These are phyloP conservation scores for Butyriboletus regius DNA, from an alignment of 1,284 basidiomycete genomes.

Conservation along the genomic window DNA sequence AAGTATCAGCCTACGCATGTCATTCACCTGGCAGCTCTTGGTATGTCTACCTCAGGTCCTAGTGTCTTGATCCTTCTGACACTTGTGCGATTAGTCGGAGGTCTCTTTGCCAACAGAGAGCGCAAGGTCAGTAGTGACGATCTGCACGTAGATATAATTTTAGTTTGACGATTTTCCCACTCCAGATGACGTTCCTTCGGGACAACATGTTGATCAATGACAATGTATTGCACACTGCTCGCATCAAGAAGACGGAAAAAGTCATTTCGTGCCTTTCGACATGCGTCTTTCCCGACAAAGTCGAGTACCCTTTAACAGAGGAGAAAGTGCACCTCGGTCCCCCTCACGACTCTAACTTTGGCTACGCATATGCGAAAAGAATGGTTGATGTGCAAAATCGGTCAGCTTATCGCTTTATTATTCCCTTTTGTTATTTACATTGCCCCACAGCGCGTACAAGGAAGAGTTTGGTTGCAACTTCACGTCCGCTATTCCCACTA, in stretches of 20 bases:
- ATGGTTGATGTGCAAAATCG: constrained; percentile 88
- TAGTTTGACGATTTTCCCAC: not conserved
- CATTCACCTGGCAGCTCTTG: constrained; percentile 80
- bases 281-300: constrained; percentile 83
- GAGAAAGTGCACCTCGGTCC: constrained; percentile 80
- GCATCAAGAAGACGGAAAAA: constrained; percentile 59
- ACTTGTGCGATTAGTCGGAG: constrained; percentile 57
- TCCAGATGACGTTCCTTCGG: constrained; percentile 73
- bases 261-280: constrained; percentile 82
- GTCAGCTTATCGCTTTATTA: constrained; percentile 40
- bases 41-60: constrained; percentile 37
- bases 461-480: constrained; percentile 86
- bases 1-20: constrained; percentile 87
- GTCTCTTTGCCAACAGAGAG: constrained; percentile 86
- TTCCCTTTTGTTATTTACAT: not conserved
- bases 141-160: not conserved
- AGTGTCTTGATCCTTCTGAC: constrained; percentile 5
- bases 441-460: constrained; percentile 66
- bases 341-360: constrained; percentile 84
- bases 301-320: constrained; percentile 83
- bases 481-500: constrained; percentile 87
- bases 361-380: constrained; percentile 87
- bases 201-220: constrained; percentile 90
- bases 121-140: constrained; percentile 52
- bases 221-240: constrained; percentile 71